A percentile compares a stretch with the other conserved stretches of the same genome.
phyloP scores from a whole-genome alignment of 2,329 filamentous ascomycete genomes.

The Cladosporium sp. region DNA sequence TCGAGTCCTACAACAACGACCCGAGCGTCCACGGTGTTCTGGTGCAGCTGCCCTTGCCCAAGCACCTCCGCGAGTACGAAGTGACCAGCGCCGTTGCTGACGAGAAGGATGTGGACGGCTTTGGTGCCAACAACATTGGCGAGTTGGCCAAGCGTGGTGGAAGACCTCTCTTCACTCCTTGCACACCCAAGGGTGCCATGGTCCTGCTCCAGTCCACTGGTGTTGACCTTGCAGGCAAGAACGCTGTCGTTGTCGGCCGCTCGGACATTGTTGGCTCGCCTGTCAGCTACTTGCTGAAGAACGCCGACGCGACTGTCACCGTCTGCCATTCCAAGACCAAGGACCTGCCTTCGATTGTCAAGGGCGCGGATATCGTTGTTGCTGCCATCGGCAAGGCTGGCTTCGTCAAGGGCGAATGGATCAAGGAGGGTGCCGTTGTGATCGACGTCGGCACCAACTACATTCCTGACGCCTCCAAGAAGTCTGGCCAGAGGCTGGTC shows the following conservation, averaged over 20 bases:
- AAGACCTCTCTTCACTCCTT: conserved; percentile 81
- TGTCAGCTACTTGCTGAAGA: conserved; percentile 90
- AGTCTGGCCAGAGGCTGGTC: conserved; percentile 86
- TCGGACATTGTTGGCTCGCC: conserved; percentile 98
- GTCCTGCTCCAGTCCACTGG: conserved; percentile 78
- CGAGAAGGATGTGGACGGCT: conserved; percentile 97
- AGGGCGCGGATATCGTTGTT: conserved; percentile 81
- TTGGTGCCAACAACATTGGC: conserved; percentile 89
- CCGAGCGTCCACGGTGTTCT: conserved; percentile 82
- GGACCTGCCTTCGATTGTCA: conserved; percentile 67
- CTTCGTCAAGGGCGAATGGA: conserved; percentile 91
- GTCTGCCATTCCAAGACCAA: conserved; percentile 88
- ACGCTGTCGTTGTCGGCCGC: conserved; percentile 87
- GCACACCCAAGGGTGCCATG: conserved; percentile 97
- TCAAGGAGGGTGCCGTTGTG: conserved; percentile 91
- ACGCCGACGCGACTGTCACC: conserved; percentile 93
- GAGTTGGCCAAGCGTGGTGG: conserved; percentile 95
- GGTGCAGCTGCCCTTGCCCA: conserved; percentile 86
- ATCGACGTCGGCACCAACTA: conserved; percentile 98
- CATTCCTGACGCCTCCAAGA: conserved; percentile 80
- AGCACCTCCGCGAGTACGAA: conserved; percentile 81
- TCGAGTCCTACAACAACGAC: conserved; percentile 81
- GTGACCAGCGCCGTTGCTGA: conserved; percentile 87
- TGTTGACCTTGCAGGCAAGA: conserved; percentile 79
- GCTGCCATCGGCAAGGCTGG: conserved; percentile 83